A percentile compares a stretch with the other conserved stretches of the same genome.
Conservation (phyloP, 2,329 filamentous ascomycete species). For the Incumbomyces lentus region DNA sequence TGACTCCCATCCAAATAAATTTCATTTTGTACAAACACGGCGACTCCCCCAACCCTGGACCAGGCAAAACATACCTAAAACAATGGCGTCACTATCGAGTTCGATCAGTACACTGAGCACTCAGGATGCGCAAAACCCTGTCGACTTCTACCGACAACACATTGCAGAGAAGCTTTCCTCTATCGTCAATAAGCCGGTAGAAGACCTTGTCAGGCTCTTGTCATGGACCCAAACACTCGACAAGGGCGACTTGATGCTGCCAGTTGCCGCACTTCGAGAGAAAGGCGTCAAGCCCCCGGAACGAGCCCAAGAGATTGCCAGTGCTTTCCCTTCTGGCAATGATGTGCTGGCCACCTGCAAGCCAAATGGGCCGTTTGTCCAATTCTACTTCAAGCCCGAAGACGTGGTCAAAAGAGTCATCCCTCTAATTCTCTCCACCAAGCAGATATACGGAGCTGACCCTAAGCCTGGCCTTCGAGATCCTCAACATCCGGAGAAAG, state of each 20-base stretch:
- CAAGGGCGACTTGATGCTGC: constrained; percentile 36
- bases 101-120: constrained; percentile 27
- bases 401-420: constrained; percentile 49
- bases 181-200: constrained; percentile 29
- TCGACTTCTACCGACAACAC: constrained; percentile 37
- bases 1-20: constrained; percentile 1
- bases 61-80: constrained; percentile 8
- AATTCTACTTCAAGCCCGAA: constrained; percentile 55
- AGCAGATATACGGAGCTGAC: constrained; percentile 50
- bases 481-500: constrained; percentile 44
- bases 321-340: constrained; percentile 49
- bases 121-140: constrained; percentile 31
- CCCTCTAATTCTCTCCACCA: constrained; percentile 48
- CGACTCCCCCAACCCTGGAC: background rate
- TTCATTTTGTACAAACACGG: background rate
- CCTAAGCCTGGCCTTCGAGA: constrained; percentile 49
- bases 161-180: constrained; percentile 33
- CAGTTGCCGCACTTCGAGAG: constrained; percentile 35
- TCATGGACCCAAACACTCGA: constrained; percentile 37
- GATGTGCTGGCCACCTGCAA: constrained; percentile 27
- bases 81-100: constrained; percentile 23
- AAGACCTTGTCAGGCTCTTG: constrained; percentile 31
- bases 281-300: constrained; percentile 51
- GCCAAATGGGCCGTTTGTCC: constrained; percentile 48
- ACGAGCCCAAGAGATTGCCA: constrained; percentile 44